Evolutionary conservation across 306 rosid species (phyloP).

Genomic region (Vicia faba): DNA sequence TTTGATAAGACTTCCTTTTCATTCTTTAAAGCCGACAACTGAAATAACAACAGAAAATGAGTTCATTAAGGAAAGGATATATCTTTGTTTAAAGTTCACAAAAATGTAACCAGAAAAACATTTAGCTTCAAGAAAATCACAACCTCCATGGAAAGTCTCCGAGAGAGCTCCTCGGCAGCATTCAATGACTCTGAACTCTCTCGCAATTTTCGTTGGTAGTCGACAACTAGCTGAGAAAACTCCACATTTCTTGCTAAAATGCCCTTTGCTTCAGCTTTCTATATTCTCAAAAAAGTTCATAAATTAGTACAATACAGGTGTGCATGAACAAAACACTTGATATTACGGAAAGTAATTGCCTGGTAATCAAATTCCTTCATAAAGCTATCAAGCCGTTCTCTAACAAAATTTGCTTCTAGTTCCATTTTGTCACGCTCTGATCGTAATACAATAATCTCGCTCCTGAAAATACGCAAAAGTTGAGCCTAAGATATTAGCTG

Average conservation of each 20-base stretch:
- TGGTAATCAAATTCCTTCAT: conserved; percentile 77
- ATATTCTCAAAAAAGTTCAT: conserved; percentile 36
- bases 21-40: conserved; percentile 71
- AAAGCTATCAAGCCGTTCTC: conserved; percentile 73
- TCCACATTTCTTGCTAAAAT: conserved; percentile 79
- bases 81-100: not conserved
- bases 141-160: conserved; percentile 88
- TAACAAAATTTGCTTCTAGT: conserved; percentile 72
- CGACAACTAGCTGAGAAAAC: conserved; percentile 79
- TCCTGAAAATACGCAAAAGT: conserved; percentile 47
- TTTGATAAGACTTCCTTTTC: conserved; percentile 80
- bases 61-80: conserved; percentile 4
- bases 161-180: conserved; percentile 67
- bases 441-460: conserved; percentile 60
- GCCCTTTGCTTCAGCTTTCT: conserved; percentile 75
- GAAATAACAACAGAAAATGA: conserved; percentile 26
- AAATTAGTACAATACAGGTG: conserved; percentile 22
- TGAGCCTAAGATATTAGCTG: not conserved
- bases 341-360: conserved; percentile 46
- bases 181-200: conserved; percentile 78
- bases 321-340: conserved; percentile 8
- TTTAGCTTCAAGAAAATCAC: conserved; percentile 14
- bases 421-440: conserved; percentile 76
- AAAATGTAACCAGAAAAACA: not conserved
- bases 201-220: conserved; percentile 82